Percentiles rank a stretch among this genome's conserved stretches.
phyloP scores from a whole-genome alignment of 345 rosid species.

The Salix purpurea region DNA sequence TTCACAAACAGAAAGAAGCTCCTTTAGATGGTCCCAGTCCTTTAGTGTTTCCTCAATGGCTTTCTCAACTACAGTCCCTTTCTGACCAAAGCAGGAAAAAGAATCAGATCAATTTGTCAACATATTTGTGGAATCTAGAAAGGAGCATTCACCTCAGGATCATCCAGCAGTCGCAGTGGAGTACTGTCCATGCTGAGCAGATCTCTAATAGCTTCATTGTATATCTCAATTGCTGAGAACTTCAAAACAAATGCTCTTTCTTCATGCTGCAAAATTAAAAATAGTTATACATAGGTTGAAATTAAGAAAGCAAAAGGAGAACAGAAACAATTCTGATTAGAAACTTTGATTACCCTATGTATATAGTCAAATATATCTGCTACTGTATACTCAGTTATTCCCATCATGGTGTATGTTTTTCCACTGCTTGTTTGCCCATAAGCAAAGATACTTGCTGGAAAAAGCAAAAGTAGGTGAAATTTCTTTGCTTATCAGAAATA shows the following conservation, averaged over 20 bases:
- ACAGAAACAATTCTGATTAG: conserved; percentile 9
- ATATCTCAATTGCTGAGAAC: conserved; percentile 94
- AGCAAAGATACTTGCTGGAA: conserved; percentile 88
- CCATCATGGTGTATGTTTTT: conserved; percentile 95
- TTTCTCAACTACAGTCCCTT: conserved; percentile 84
- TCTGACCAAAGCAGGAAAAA: conserved; percentile 43
- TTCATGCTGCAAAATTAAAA: conserved; percentile 57
- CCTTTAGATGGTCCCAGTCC: conserved; percentile 82
- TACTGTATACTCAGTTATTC: conserved; percentile 79
- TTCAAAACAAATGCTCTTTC: conserved; percentile 93
- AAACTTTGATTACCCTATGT: conserved; percentile 47
- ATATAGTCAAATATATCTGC: conserved; percentile 90
- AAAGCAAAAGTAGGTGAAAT: neutral
- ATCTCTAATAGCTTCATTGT: conserved; percentile 91
- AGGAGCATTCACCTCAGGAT: conserved; percentile 67
- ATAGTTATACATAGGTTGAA: neutral
- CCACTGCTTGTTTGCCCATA: conserved; percentile 99
- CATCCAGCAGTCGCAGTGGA: conserved; percentile 85
- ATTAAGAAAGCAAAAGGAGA: conserved; percentile 3
- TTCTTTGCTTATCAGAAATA: neutral
- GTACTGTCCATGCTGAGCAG: conserved; percentile 64
- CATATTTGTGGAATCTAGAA: neutral
- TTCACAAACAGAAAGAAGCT: conserved; percentile 86
- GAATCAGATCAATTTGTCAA: conserved; percentile 14
- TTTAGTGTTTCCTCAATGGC: conserved; percentile 68